These are phyloP conservation scores for Trichoderma cornu-damae DNA, from an alignment of 2,329 filamentous ascomycete species.

Conservation along the genomic window DNA sequence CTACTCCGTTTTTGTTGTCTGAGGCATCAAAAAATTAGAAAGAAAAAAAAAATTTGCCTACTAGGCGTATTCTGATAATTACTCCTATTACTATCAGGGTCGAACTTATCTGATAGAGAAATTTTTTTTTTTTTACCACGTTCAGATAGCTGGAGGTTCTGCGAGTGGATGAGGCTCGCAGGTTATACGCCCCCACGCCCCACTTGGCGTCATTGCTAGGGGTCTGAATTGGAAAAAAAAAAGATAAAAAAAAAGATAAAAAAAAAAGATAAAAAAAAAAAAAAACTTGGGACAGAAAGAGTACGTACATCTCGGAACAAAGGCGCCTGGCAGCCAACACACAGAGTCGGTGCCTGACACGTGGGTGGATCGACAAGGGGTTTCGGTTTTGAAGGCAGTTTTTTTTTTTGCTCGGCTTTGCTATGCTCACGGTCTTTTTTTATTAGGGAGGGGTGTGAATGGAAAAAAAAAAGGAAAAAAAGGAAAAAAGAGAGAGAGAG, in stretches of 20 bases:
- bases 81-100: slow-evolving; percentile 14
- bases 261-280: slow-evolving; percentile 20
- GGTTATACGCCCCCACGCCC: slow-evolving; percentile 19
- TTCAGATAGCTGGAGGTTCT: slow-evolving; percentile 18
- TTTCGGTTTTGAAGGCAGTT: slow-evolving; percentile 2
- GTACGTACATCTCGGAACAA: slow-evolving; percentile 5
- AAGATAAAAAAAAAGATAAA: too few species aligned
- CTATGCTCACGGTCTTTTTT: not conserved
- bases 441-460: slow-evolving; percentile 9
- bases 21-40: slow-evolving; percentile 23
- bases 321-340: not conserved
- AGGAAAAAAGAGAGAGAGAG: too few species aligned
- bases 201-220: slow-evolving; percentile 17
- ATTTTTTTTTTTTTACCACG: slow-evolving; percentile 9
- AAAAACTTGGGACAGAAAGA: too few species aligned
- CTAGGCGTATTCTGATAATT: slow-evolving; percentile 6
- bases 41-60: slow-evolving; percentile 17
- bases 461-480: too few species aligned
- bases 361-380: slow-evolving; percentile 23
- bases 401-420: slow-evolving; percentile 4
- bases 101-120: slow-evolving; percentile 20
- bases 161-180: slow-evolving; percentile 21
- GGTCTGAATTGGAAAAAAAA: slow-evolving; percentile 17
- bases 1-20: slow-evolving; percentile 22
- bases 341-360: slow-evolving; percentile 20